Evolutionary conservation across 352 stramenopile genomes (phyloP).

Genomic region (Phytophthora cryptogea): DNA sequence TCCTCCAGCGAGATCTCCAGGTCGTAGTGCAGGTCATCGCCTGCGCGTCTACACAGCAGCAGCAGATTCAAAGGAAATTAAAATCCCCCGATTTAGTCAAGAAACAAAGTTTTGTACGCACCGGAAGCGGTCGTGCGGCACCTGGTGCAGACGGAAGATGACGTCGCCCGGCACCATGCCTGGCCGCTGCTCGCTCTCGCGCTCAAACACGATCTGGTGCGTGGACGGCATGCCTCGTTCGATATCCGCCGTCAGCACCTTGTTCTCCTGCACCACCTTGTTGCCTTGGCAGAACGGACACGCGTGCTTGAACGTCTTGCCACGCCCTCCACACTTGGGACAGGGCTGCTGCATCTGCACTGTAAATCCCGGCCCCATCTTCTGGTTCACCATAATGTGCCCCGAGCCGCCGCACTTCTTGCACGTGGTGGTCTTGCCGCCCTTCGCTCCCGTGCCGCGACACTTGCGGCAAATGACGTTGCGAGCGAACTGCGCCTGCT

Average conservation of each 20-base stretch:
- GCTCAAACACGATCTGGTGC: slow-evolving; percentile 88
- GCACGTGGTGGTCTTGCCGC: slow-evolving; percentile 78
- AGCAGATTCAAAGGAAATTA: no score
- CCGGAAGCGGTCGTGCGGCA: slow-evolving; percentile 88
- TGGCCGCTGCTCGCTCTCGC: slow-evolving; percentile 83
- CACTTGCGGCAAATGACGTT: slow-evolving; percentile 90
- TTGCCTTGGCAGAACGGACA: slow-evolving; percentile 89
- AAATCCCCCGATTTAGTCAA: no score
- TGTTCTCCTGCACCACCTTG: slow-evolving; percentile 85
- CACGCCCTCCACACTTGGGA: slow-evolving; percentile 84
- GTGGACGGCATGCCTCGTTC: slow-evolving; percentile 84
- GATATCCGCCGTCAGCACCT: slow-evolving; percentile 76
- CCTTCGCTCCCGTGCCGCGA: slow-evolving; percentile 79
- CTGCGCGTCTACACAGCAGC: slow-evolving; percentile 72
- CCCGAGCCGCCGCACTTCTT: slow-evolving; percentile 74
- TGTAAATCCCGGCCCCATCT: slow-evolving; percentile 83
- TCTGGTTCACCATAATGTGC: slow-evolving; percentile 81
- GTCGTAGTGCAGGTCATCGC: slow-evolving; percentile 95
- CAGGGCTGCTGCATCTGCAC: slow-evolving; percentile 92
- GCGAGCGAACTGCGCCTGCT: slow-evolving; percentile 65
- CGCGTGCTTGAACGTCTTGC: slow-evolving; percentile 95
- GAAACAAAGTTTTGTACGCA: slow-evolving; percentile 20
- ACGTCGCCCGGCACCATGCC: slow-evolving; percentile 93
- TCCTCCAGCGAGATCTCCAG: slow-evolving; percentile 96
- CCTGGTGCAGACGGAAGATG: slow-evolving; percentile 94